These are phyloP conservation scores for Fusarium pininemorale DNA, from an alignment of 2,329 filamentous ascomycete genomes.

Conservation along the genomic window DNA sequence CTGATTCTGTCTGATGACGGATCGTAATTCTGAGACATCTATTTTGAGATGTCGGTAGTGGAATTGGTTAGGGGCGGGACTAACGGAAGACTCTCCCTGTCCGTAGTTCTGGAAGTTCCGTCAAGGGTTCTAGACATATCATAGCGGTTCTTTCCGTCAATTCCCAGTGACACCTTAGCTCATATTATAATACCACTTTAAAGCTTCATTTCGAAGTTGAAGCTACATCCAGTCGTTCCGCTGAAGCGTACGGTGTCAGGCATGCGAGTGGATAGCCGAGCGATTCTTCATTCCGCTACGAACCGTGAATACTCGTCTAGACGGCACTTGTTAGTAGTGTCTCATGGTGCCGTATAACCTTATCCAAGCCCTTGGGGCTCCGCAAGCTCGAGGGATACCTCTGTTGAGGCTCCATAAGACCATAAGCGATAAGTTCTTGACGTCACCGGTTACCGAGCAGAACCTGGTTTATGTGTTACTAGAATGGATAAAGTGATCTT, in stretches of 20 bases:
- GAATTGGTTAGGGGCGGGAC: background rate
- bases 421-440: background rate
- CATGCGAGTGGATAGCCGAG: too few relatives aligned
- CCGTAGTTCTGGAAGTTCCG: background rate
- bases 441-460: background rate
- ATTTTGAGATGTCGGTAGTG: background rate
- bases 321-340: background rate
- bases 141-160: too few relatives aligned
- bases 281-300: background rate
- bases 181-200: background rate
- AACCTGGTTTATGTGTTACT: fast-evolving
- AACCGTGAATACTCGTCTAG: too few relatives aligned
- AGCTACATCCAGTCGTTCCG: background rate
- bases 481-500: background rate
- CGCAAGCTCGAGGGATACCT: background rate
- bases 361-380: background rate
- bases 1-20: too few relatives aligned
- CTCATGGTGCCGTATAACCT: background rate
- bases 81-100: background rate
- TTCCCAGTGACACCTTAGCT: background rate
- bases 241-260: too few relatives aligned
- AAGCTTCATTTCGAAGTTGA: background rate
- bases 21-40: background rate
- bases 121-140: background rate
- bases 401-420: background rate